Evolutionary conservation across 179 eudicot genomes (phyloP).

Genomic region (Beta macrorhiza): DNA sequence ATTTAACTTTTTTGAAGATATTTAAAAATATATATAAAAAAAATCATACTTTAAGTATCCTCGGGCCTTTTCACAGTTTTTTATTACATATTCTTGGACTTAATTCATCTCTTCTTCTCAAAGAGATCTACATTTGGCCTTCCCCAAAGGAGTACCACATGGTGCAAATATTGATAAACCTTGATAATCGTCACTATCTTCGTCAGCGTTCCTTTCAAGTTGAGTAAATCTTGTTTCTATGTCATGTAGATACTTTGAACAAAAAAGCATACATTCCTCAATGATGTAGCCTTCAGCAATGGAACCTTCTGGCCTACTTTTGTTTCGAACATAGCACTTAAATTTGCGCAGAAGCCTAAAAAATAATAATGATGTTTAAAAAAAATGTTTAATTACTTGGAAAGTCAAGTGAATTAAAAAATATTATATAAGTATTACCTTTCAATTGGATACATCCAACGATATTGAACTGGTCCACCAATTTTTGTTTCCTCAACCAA

Average conservation of each 20-base stretch:
- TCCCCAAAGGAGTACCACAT: background rate
- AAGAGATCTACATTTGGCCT: background rate
- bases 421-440: background rate
- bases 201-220: background rate
- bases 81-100: background rate
- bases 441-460: slow-evolving; percentile 31
- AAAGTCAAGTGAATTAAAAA: too few relatives aligned
- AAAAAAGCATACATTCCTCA: slow-evolving; percentile 25
- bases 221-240: slow-evolving; percentile 10
- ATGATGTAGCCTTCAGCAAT: slow-evolving; percentile 24
- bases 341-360: slow-evolving; percentile 2
- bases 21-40: too few relatives aligned
- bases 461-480: slow-evolving; percentile 24
- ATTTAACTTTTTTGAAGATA: too few relatives aligned
- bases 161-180: slow-evolving; percentile 5
- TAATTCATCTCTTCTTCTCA: background rate
- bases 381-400: too few relatives aligned
- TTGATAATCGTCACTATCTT: background rate
- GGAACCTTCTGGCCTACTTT: slow-evolving; percentile 27
- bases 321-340: slow-evolving; percentile 22
- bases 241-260: slow-evolving; percentile 16
- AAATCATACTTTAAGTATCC: background rate
- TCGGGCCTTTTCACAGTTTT: background rate
- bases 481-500: slow-evolving; percentile 21
- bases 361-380: background rate